These are phyloP conservation scores for Halophytophthora batemanensis DNA, from an alignment of 352 stramenopile genomes.

Conservation along the genomic window DNA sequence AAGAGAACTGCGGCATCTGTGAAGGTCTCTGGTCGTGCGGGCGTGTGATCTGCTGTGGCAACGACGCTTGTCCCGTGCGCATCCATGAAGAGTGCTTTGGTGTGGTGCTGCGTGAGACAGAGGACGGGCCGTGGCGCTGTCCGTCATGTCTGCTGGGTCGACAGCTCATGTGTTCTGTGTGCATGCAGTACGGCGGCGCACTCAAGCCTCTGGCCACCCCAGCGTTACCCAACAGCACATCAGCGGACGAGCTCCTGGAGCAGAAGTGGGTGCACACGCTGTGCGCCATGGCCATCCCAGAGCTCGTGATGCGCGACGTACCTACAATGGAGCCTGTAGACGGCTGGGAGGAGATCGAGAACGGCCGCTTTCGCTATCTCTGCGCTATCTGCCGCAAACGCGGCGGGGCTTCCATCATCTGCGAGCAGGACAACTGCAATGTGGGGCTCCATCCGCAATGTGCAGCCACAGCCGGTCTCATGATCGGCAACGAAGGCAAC, in stretches of 20 bases:
- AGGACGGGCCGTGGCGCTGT: slow-evolving; percentile 68
- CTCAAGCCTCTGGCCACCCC: slow-evolving; percentile 63
- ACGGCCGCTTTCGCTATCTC: slow-evolving; percentile 75
- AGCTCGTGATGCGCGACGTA: slow-evolving; percentile 81
- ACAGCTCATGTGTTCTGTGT: slow-evolving; percentile 68
- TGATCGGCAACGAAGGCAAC: slow-evolving; percentile 74
- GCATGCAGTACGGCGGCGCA: slow-evolving; percentile 73
- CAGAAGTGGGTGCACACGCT: slow-evolving; percentile 84
- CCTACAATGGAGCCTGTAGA: slow-evolving; percentile 80
- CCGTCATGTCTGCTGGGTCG: slow-evolving; percentile 72
- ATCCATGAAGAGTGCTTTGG: slow-evolving; percentile 87
- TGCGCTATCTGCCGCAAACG: slow-evolving; percentile 79
- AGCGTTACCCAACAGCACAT: slow-evolving; percentile 10
- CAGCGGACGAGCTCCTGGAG: slow-evolving; percentile 27
- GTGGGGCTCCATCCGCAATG: slow-evolving; percentile 78
- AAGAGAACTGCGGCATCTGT: slow-evolving; percentile 77
- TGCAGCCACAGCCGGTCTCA: slow-evolving; percentile 70
- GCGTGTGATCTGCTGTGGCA: slow-evolving; percentile 61
- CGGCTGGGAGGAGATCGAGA: slow-evolving; percentile 83
- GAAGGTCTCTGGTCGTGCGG: slow-evolving; percentile 82
- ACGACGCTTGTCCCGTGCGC: slow-evolving; percentile 56
- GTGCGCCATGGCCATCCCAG: slow-evolving; percentile 81
- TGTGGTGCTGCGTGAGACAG: slow-evolving; percentile 49
- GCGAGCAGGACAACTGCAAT: slow-evolving; percentile 75
- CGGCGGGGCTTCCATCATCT: slow-evolving; percentile 75